These are phyloP conservation scores for Penicillium macrosclerotiorum DNA, from an alignment of 495 filamentous ascomycete genomes.

Conservation along the genomic window DNA sequence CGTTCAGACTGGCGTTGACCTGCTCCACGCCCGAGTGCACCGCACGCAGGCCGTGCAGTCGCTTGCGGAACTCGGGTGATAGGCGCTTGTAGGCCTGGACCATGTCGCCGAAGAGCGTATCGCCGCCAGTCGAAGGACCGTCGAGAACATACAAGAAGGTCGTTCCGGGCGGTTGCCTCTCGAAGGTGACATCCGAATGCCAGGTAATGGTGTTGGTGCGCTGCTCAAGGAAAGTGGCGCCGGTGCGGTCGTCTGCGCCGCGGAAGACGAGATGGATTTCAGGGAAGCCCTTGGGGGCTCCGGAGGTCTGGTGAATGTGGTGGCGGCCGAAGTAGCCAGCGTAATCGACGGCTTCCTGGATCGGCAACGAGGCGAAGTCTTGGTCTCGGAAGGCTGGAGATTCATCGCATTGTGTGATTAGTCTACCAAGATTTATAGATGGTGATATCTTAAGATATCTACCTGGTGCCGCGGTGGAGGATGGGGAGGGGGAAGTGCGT, in stretches of 20 bases:
- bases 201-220: slow-evolving; percentile 59
- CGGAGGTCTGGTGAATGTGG: slow-evolving; percentile 62
- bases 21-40: slow-evolving; percentile 59
- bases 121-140: slow-evolving; percentile 58
- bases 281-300: slow-evolving; percentile 57
- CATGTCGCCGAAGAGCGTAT: slow-evolving; percentile 62
- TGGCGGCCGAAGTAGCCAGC: slow-evolving; percentile 61
- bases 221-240: slow-evolving; percentile 48
- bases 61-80: slow-evolving; percentile 53
- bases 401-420: background rate
- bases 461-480: background rate
- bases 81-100: slow-evolving; percentile 56
- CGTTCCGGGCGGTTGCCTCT: slow-evolving; percentile 63
- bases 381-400: slow-evolving; percentile 59
- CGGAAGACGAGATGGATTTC: slow-evolving; percentile 63
- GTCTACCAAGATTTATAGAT: no score
- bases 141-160: slow-evolving; percentile 65
- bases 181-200: slow-evolving; percentile 66
- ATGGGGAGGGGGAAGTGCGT: background rate
- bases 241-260: slow-evolving; percentile 49
- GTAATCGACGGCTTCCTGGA: slow-evolving; percentile 54
- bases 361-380: slow-evolving; percentile 56
- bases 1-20: slow-evolving; percentile 45
- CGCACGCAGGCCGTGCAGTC: slow-evolving; percentile 57
- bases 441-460: no score